A percentile compares a stretch with the other conserved stretches of the same genome.
Evolutionary conservation across 2,329 filamentous ascomycete genomes (phyloP).

Genomic region (Coleophoma eucalyptorum): DNA sequence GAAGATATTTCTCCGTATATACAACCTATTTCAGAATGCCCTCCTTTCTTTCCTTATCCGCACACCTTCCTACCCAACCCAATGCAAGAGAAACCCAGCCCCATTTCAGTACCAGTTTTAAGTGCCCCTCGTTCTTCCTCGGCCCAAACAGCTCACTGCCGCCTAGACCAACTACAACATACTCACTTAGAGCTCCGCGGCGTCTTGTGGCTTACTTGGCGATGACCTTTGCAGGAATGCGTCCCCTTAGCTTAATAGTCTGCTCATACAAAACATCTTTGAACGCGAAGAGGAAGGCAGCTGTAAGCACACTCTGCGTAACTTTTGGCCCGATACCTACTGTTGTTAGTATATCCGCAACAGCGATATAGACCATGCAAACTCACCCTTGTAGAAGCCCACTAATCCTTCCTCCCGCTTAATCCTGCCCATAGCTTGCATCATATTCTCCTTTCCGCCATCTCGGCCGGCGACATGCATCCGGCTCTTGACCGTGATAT

Average conservation of each 20-base stretch:
- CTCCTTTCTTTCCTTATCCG: too few relatives aligned
- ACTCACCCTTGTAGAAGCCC: slow-evolving; percentile 85
- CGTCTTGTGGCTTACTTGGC: not conserved
- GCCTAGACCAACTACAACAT: not conserved
- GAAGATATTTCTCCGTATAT: too few relatives aligned
- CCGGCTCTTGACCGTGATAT: slow-evolving; percentile 97
- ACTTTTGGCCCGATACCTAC: slow-evolving; percentile 93
- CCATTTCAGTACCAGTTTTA: too few relatives aligned
- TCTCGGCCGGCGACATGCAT: slow-evolving; percentile 87
- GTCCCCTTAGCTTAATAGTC: slow-evolving; percentile 60
- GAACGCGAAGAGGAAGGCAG: slow-evolving; percentile 94
- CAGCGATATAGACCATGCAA: slow-evolving; percentile 5
- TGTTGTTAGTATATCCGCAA: slow-evolving; percentile 2
- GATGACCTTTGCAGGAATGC: slow-evolving; percentile 18
- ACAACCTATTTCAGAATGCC: too few relatives aligned
- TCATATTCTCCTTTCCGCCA: slow-evolving; percentile 76
- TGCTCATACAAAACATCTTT: slow-evolving; percentile 94
- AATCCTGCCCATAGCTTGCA: slow-evolving; percentile 72
- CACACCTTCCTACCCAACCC: too few relatives aligned
- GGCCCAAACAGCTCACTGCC: not conserved
- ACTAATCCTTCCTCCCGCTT: slow-evolving; percentile 86
- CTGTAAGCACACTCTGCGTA: slow-evolving; percentile 93
- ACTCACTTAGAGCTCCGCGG: too few relatives aligned
- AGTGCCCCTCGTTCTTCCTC: too few relatives aligned
- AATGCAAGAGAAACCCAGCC: too few relatives aligned